Conservation (phyloP, 768 basidiomycete genomes). For the Kwoniella sp. region DNA sequence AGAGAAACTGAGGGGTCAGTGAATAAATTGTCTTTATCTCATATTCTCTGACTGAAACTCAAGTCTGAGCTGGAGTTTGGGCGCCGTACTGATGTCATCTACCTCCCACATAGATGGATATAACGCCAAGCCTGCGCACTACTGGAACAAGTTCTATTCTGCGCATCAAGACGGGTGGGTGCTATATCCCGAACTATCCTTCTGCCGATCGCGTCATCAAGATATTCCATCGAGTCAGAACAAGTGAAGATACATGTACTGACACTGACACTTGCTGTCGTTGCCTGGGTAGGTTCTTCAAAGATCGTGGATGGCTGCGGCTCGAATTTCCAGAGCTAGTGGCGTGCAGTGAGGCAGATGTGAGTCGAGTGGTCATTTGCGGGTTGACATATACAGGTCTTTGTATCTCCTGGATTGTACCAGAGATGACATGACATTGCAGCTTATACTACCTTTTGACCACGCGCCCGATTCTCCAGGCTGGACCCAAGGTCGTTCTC, state of each 20-base stretch:
- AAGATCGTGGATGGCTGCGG: slow-evolving; percentile 90
- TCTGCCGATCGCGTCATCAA: too few species aligned
- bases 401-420: too few species aligned
- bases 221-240: too few species aligned
- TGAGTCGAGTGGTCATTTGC: slow-evolving; percentile 50
- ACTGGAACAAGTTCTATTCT: slow-evolving; percentile 92
- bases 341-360: slow-evolving; percentile 68
- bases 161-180: slow-evolving; percentile 61
- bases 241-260: too few species aligned
- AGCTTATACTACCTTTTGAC: too few species aligned
- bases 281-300: slow-evolving; percentile 72
- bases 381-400: too few species aligned
- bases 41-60: too few species aligned
- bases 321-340: slow-evolving; percentile 93
- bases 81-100: too few species aligned
- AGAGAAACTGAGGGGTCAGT: slow-evolving; percentile 68
- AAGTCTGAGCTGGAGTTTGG: too few species aligned
- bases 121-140: slow-evolving; percentile 49
- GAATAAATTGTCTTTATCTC: neutral
- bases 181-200: slow-evolving; percentile 7
- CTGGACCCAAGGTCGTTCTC: slow-evolving; percentile 72
- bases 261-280: too few species aligned
- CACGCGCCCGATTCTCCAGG: slow-evolving; percentile 63
- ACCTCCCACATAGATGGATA: too few species aligned
- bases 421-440: too few species aligned